These are phyloP conservation scores for Boletus subparvulus DNA, from an alignment of 768 basidiomycete genomes.

Conservation along the genomic window DNA sequence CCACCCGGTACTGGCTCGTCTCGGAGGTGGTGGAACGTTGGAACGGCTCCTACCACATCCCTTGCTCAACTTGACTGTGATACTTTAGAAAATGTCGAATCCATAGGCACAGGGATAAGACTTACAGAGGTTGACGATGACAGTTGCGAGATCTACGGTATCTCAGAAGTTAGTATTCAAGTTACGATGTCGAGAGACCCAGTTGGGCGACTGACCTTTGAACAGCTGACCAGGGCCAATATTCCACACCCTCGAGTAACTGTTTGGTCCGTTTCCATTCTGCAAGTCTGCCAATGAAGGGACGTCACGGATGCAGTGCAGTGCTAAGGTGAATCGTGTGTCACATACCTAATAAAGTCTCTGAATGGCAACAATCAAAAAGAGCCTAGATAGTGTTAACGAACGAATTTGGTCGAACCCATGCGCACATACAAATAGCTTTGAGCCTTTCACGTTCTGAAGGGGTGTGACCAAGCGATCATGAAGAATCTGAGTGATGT, in stretches of 20 bases:
- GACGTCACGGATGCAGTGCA: background rate
- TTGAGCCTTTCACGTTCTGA: slow-evolving; percentile 15
- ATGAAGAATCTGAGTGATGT: slow-evolving; percentile 19
- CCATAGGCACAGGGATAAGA: background rate
- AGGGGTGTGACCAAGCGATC: slow-evolving; percentile 19
- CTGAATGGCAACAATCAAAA: slow-evolving; percentile 33
- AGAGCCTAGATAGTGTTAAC: slow-evolving; percentile 20
- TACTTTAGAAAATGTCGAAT: background rate
- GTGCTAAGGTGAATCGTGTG: background rate
- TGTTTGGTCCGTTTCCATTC: slow-evolving; percentile 10
- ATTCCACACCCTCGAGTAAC: slow-evolving; percentile 17
- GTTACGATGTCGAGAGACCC: background rate
- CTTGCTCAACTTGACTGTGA: slow-evolving; percentile 12
- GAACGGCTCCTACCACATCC: background rate
- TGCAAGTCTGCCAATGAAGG: slow-evolving; percentile 18
- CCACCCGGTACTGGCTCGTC: slow-evolving; percentile 8
- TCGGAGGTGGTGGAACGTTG: background rate
- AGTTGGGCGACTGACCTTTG: slow-evolving; percentile 3
- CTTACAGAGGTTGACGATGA: slow-evolving; percentile 12
- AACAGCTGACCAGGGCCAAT: slow-evolving; percentile 15
- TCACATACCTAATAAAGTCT: slow-evolving; percentile 25
- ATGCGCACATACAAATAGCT: slow-evolving; percentile 15
- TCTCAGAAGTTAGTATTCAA: background rate
- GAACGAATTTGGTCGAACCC: background rate
- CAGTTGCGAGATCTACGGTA: slow-evolving; percentile 8